A percentile compares a stretch with the other conserved stretches of the same genome.
Conservation (phyloP, 1,139 yeast species). For the Scheffersomyces illinoinensis region DNA sequence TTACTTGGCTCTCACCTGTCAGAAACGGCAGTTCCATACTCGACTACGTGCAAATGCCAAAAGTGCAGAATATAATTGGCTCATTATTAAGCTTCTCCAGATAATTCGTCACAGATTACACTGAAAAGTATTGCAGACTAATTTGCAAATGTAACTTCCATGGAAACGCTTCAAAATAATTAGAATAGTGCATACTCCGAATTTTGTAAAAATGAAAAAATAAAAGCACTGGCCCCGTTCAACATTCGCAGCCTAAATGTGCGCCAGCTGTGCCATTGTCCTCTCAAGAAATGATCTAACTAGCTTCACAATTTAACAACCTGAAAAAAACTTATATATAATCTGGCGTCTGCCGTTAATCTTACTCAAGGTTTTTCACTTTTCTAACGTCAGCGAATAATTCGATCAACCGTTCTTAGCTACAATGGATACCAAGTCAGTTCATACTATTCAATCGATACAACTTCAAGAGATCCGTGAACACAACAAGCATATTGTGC, state of each 20-base stretch:
- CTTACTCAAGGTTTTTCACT: neutral
- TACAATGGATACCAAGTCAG: neutral
- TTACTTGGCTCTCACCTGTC: no score
- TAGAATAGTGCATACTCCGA: neutral
- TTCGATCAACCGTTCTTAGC: neutral
- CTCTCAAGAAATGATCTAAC: neutral
- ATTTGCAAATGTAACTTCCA: neutral
- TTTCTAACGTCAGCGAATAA: neutral
- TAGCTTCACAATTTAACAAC: neutral
- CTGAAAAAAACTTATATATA: neutral
- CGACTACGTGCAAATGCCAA: neutral
- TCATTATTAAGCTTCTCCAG: neutral
- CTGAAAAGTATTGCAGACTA: neutral
- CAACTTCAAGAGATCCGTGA: constrained; percentile 11
- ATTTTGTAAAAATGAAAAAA: neutral
- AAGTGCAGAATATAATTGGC: neutral
- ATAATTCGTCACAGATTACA: neutral
- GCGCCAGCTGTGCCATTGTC: neutral
- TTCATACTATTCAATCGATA: neutral
- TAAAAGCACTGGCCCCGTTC: neutral
- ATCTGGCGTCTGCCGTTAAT: neutral
- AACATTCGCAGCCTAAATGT: neutral
- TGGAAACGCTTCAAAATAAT: neutral
- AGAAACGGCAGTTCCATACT: no score
- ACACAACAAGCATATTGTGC: constrained; percentile 34